phyloP scores from a whole-genome alignment of 2,329 filamentous ascomycete species.

The Talaromyces islandicus region DNA sequence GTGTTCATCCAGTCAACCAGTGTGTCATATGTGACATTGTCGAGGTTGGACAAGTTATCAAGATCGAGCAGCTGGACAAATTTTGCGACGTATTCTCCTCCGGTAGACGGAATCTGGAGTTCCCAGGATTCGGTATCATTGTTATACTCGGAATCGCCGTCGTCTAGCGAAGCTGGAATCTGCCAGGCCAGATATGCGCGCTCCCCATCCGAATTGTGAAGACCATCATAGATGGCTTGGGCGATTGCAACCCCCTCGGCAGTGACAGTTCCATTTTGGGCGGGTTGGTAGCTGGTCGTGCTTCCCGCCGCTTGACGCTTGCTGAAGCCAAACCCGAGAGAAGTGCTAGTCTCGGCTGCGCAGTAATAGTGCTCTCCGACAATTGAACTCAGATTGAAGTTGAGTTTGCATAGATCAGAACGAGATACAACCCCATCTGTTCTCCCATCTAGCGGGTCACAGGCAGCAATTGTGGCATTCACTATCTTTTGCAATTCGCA shows the following conservation, averaged over 20 bases:
- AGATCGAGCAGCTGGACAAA: slow-evolving; percentile 27
- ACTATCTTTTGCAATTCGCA: slow-evolving; percentile 45
- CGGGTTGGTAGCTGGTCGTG: slow-evolving; percentile 17
- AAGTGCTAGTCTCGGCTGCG: slow-evolving; percentile 16
- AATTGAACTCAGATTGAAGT: slow-evolving; percentile 38
- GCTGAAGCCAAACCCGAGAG: slow-evolving; percentile 9
- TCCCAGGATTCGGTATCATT: slow-evolving; percentile 23
- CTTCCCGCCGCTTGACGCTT: background rate
- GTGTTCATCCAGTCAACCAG: slow-evolving; percentile 47
- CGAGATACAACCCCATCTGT: slow-evolving; percentile 48
- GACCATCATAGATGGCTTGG: slow-evolving; percentile 31
- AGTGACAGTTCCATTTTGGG: slow-evolving; percentile 25
- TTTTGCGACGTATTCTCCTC: slow-evolving; percentile 33
- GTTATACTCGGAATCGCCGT: slow-evolving; percentile 21
- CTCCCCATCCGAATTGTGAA: slow-evolving; percentile 34
- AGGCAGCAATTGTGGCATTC: slow-evolving; percentile 47
- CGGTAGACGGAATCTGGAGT: slow-evolving; percentile 25
- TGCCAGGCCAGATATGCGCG: slow-evolving; percentile 36
- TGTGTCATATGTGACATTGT: slow-evolving; percentile 50
- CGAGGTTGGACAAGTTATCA: slow-evolving; percentile 35
- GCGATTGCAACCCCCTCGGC: slow-evolving; percentile 26
- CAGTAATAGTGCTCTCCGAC: slow-evolving; percentile 42
- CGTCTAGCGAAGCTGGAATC: slow-evolving; percentile 20
- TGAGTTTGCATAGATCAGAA: slow-evolving; percentile 39
- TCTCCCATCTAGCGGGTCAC: slow-evolving; percentile 49